Base-by-base conservation (phyloP, 2,329 filamentous ascomycete species). In the Fusarium albidum region DNA sequence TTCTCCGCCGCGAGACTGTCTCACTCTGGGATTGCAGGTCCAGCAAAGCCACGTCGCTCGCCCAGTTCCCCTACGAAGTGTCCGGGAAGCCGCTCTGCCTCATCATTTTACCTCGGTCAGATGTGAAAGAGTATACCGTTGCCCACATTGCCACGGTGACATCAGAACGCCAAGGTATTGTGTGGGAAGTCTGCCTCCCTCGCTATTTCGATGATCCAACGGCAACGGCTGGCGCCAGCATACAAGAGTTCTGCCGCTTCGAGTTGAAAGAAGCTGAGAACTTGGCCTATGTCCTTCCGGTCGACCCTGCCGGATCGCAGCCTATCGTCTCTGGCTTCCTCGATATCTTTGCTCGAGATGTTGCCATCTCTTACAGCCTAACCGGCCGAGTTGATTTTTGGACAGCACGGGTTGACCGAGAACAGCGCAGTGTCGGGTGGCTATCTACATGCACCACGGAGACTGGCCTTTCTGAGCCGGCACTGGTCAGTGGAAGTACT, bases 311-410 rank as follows among this genome's bases (percentile, higher is more conserved):
- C 2, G 93, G 92, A 2, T 86, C 89, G 10, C 79, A 83, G 32
- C 84, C 87, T 2, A 80, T 87, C 4, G 83, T 86, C 10, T 90
- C 91, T 5, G 90, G 89, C 1, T 96, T 92, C 58, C 81, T 96
- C 27, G 92, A 96, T 71, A 84, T 91, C 0, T 96, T 96, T 70
- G 90, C 92, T 10, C 86, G 88, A 32, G 92, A 96, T 68, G 86
- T 96, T 42, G 92, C 91, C 11, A 86, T 96, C 21, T 95, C 92
- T 1, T 96, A 95, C 69, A 94, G 90, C 0, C 79, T 84, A 17
- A 82, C 81, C 9, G 93, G 92, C 1, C 77, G 87, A 6, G 82
- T 96, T 35, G 86, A 89, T 55, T 94, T 93, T 32, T 96, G 92
- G 92, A 92, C 92, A 4, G 91, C 91, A 4, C 85, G 88, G 49